phyloP scores from a whole-genome alignment of 768 basidiomycete species.

The Amanita subjunquillea region DNA sequence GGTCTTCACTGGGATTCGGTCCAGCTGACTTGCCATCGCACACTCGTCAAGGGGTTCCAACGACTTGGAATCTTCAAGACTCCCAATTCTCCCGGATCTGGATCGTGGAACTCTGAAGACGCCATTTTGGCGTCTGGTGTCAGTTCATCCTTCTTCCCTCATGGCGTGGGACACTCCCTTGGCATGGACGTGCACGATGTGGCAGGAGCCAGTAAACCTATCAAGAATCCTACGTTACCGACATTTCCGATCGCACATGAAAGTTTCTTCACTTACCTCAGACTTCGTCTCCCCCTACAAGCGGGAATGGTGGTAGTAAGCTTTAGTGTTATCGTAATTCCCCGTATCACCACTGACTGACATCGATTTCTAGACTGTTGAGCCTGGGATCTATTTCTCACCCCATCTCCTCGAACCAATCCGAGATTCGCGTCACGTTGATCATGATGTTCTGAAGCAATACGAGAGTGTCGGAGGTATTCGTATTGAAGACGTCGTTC shows the following conservation, averaged over 20 bases:
- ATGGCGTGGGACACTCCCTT: conserved; percentile 84
- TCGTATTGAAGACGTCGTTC: conserved; percentile 86
- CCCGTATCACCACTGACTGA: too few relatives aligned
- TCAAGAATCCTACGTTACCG: conserved; percentile 38
- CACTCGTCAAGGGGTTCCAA: conserved; percentile 76
- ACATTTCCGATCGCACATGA: conserved; percentile 34
- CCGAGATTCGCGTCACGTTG: conserved; percentile 53
- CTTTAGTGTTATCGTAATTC: conserved; percentile 8
- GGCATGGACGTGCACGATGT: conserved; percentile 95
- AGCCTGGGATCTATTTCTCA: conserved; percentile 86
- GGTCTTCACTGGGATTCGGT: conserved; percentile 87
- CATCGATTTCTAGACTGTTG: conserved; percentile 54
- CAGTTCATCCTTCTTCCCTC: conserved; percentile 86
- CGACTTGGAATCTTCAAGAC: conserved; percentile 76
- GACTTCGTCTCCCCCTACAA: conserved; percentile 65
- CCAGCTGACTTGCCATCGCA: conserved; percentile 75
- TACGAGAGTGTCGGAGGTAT: conserved; percentile 87
- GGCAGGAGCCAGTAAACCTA: conserved; percentile 72
- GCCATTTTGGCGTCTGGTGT: conserved; percentile 70
- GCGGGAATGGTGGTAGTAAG: conserved; percentile 80
- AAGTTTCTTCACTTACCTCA: conserved; percentile 70
- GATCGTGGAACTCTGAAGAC: conserved; percentile 51
- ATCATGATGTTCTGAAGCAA: conserved; percentile 53
- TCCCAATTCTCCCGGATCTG: conserved; percentile 34
- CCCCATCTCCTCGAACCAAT: conserved; percentile 62